Evolutionary conservation across 2,329 filamentous ascomycete genomes (phyloP).

Genomic region (Talaromyces verruculosus): DNA sequence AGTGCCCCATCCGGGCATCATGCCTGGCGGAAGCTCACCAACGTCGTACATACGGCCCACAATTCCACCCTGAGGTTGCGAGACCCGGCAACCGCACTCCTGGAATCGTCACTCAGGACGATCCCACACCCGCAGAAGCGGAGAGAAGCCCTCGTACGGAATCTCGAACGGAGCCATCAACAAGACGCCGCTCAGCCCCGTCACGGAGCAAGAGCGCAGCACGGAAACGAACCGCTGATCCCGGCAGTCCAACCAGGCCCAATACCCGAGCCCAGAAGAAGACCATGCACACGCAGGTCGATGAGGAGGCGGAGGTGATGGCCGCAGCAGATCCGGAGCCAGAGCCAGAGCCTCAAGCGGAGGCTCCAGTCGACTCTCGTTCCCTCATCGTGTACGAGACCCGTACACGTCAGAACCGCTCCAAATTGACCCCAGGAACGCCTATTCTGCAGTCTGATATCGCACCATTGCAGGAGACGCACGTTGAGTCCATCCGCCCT

Average conservation of each 20-base stretch:
- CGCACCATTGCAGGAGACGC: background rate
- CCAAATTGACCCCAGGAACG: background rate
- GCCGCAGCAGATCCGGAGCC: background rate
- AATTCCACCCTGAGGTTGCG: background rate
- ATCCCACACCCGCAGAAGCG: constrained; percentile 2
- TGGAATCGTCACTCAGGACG: background rate
- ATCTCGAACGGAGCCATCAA: background rate
- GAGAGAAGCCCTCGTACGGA: background rate
- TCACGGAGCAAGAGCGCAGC: constrained; percentile 7
- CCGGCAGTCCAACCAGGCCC: background rate
- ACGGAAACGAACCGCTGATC: background rate
- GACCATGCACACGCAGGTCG: background rate
- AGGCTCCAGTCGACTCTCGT: background rate
- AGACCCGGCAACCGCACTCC: background rate
- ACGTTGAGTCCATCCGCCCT: background rate
- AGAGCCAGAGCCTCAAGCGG: background rate
- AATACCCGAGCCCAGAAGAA: background rate
- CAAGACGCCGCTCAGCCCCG: background rate
- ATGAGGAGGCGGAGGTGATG: background rate
- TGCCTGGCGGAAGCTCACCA: background rate
- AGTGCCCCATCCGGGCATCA: background rate
- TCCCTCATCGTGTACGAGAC: background rate
- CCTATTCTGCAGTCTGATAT: background rate
- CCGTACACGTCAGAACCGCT: background rate
- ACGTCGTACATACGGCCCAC: background rate